Conservation (phyloP, 805 yeast genomes). For the Kuraishia ogatae region DNA sequence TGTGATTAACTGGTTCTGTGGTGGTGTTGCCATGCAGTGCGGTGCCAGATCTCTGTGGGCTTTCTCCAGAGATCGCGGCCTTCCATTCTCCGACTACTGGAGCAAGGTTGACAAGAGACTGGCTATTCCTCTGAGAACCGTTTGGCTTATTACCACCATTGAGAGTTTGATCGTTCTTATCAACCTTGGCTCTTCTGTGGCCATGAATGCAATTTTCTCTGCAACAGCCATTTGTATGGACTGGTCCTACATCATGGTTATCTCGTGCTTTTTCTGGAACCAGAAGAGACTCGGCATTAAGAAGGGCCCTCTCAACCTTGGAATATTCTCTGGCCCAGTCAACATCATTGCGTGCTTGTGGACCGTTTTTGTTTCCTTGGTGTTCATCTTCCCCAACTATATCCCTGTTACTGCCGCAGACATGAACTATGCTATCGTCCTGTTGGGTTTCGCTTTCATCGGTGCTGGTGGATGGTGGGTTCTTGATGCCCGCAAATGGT, state of each 20-base stretch:
- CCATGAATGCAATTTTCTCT: conserved; percentile 38
- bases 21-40: conserved; percentile 36
- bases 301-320: conserved; percentile 35
- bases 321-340: conserved; percentile 20
- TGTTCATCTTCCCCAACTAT: conserved; percentile 31
- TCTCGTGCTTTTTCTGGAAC: conserved; percentile 30
- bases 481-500: conserved; percentile 45
- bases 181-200: conserved; percentile 30
- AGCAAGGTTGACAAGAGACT: conserved; percentile 32
- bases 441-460: conserved; percentile 29
- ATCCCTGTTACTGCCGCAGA: conserved; percentile 20
- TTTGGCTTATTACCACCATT: conserved; percentile 27
- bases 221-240: conserved; percentile 32
- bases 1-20: conserved; percentile 39
- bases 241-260: conserved; percentile 31
- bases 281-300: conserved; percentile 32
- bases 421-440: conserved; percentile 29
- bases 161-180: conserved; percentile 30
- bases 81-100: conserved; percentile 32
- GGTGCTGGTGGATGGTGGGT: conserved; percentile 33
- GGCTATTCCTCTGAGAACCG: conserved; percentile 36
- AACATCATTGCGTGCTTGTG: conserved; percentile 24
- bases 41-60: conserved; percentile 43
- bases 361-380: conserved; percentile 19
- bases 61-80: conserved; percentile 42